Evolutionary conservation across 768 basidiomycete species (phyloP).

Genomic region (Gloeostereum incarnatum): DNA sequence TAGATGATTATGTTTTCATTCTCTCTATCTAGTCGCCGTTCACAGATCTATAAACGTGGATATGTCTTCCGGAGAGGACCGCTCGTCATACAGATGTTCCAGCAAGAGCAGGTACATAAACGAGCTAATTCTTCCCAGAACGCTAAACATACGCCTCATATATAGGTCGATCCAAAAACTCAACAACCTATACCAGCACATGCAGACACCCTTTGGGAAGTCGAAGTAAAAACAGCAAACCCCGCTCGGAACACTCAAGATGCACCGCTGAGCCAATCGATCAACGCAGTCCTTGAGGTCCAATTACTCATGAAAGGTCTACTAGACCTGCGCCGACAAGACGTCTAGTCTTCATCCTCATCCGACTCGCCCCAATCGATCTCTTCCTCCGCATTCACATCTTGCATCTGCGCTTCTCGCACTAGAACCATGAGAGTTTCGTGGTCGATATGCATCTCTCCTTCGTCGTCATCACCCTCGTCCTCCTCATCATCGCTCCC

Average conservation of each 20-base stretch:
- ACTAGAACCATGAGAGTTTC: conserved; percentile 32
- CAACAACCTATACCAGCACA: conserved; percentile 73
- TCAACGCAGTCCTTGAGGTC: conserved; percentile 72
- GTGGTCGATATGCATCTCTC: conserved; percentile 26
- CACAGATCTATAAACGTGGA: conserved; percentile 76
- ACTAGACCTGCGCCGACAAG: conserved; percentile 68
- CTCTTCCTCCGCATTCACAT: conserved; percentile 22
- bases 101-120: conserved; percentile 64
- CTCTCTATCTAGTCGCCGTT: conserved; percentile 37
- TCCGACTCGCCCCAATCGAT: conserved; percentile 47
- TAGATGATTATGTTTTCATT: conserved; percentile 3
- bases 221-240: conserved; percentile 76
- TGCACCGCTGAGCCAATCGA: conserved; percentile 58
- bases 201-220: conserved; percentile 76
- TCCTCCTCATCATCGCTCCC: conserved; percentile 38
- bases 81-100: conserved; percentile 74
- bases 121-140: background rate
- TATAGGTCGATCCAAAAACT: conserved; percentile 65
- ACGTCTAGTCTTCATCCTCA: conserved; percentile 34
- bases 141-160: conserved; percentile 1
- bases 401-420: conserved; percentile 20
- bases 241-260: conserved; percentile 75
- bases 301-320: conserved; percentile 81
- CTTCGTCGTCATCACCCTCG: conserved; percentile 25
- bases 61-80: conserved; percentile 66